Evolutionary conservation across 2,329 filamentous ascomycete species (phyloP).

Genomic region (Aspergillus aculeatinus): DNA sequence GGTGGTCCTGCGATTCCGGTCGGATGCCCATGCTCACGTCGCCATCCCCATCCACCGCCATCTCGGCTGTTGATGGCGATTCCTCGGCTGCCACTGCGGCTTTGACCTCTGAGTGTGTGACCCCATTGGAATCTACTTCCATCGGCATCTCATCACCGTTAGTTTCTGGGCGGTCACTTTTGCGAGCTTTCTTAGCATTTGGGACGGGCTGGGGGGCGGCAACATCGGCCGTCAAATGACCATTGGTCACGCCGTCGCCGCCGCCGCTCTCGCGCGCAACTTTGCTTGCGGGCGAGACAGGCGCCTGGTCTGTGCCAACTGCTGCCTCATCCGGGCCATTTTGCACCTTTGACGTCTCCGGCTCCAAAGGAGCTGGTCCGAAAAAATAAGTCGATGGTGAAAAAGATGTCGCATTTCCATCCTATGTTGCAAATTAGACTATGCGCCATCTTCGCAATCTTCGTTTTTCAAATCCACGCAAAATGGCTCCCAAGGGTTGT

Average conservation of each 20-base stretch:
- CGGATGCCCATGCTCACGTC: conserved; percentile 43
- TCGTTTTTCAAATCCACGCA: not conserved
- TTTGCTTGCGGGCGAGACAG: conserved; percentile 34
- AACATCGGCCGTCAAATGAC: conserved; percentile 33
- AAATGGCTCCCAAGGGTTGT: conserved; percentile 3
- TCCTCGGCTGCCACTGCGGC: conserved; percentile 15
- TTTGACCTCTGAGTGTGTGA: conserved; percentile 27
- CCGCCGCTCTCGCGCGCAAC: conserved; percentile 30
- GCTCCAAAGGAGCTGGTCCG: conserved; percentile 43
- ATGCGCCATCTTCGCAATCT: too few relatives aligned
- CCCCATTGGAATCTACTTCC: conserved; percentile 43
- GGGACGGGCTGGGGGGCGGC: conserved; percentile 24
- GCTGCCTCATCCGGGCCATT: conserved; percentile 24
- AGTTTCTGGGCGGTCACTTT: conserved; percentile 30
- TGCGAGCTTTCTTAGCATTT: conserved; percentile 36
- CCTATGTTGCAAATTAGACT: conserved; percentile 31
- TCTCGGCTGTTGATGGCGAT: conserved; percentile 26
- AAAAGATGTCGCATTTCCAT: conserved; percentile 37
- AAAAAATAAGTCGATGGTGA: conserved; percentile 48
- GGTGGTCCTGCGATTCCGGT: conserved; percentile 28
- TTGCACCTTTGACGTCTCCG: conserved; percentile 29
- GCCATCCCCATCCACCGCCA: conserved; percentile 43
- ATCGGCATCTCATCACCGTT: conserved; percentile 38
- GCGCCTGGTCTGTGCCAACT: conserved; percentile 32
- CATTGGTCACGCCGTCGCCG: conserved; percentile 27